phyloP scores from a whole-genome alignment of 139 green algal genomes.

The Spirogloea muscicola region DNA sequence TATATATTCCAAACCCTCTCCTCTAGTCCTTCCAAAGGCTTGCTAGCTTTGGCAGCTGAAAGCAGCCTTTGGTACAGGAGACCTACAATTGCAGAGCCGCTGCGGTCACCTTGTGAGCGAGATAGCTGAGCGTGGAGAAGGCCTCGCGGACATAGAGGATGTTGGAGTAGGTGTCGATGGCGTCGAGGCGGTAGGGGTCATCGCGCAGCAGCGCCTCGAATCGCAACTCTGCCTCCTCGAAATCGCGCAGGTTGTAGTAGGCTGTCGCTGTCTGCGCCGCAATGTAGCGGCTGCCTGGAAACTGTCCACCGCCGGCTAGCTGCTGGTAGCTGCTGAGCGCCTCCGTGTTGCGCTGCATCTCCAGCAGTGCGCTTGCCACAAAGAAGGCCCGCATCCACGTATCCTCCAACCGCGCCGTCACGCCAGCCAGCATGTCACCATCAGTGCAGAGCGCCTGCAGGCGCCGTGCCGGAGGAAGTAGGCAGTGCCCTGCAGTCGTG shows the following conservation, averaged over 20 bases:
- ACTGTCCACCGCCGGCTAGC: slow-evolving; percentile 55
- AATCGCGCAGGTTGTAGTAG: slow-evolving; percentile 79
- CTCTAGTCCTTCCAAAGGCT: too few species aligned
- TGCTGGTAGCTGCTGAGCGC: slow-evolving; percentile 61
- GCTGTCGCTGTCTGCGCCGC: slow-evolving; percentile 67
- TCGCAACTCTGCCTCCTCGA: slow-evolving; percentile 41
- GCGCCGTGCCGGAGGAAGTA: too few species aligned
- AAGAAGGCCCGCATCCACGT: slow-evolving; percentile 72
- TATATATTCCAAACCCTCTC: too few species aligned
- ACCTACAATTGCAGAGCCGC: too few species aligned
- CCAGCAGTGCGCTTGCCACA: slow-evolving; percentile 62
- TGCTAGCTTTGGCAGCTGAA: too few species aligned
- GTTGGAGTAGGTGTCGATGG: slow-evolving; percentile 94
- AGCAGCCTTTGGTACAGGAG: too few species aligned
- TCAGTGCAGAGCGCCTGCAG: slow-evolving; percentile 24
- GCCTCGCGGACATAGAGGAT: slow-evolving; percentile 72
- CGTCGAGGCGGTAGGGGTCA: slow-evolving; percentile 81
- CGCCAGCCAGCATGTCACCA: background rate
- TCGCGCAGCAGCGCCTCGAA: slow-evolving; percentile 73
- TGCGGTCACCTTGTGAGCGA: slow-evolving; percentile 77
- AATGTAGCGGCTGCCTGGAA: slow-evolving; percentile 67
- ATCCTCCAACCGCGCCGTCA: background rate
- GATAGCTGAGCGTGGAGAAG: slow-evolving; percentile 64
- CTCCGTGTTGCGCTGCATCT: slow-evolving; percentile 75
- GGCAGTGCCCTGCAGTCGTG: background rate